Conservation (phyloP, 106 monocot species). For the Ottelia alismoides region DNA sequence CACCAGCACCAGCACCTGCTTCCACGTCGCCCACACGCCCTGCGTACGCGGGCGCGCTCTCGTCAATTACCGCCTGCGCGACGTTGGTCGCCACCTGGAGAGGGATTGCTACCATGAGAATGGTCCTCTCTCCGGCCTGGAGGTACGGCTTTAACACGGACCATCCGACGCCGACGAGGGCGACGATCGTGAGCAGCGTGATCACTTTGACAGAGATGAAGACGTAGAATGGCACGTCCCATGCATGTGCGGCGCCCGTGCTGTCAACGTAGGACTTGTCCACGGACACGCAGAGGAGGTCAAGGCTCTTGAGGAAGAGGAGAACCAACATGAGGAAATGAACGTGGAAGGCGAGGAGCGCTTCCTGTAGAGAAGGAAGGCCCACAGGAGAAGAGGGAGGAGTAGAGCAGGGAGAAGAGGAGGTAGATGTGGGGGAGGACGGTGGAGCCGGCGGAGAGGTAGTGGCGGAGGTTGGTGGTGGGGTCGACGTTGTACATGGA, state of each 20-base stretch:
- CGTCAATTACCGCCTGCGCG: too few relatives aligned
- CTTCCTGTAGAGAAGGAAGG: slow-evolving; percentile 5
- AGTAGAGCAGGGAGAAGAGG: too few relatives aligned
- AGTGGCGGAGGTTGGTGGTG: slow-evolving; percentile 3
- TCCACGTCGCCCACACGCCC: too few relatives aligned
- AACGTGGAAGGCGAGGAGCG: slow-evolving; percentile 6
- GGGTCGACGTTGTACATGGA: slow-evolving; percentile 13
- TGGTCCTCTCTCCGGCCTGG: slow-evolving; percentile 20
- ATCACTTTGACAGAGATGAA: slow-evolving; percentile 16
- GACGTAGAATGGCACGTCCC: slow-evolving; percentile 22
- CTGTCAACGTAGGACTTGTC: slow-evolving; percentile 16
- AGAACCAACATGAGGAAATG: slow-evolving; percentile 19
- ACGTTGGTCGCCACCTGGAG: too few relatives aligned
- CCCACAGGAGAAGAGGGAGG: too few relatives aligned
- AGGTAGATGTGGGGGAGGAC: slow-evolving; percentile 15
- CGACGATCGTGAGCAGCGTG: slow-evolving; percentile 11
- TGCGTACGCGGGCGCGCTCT: too few relatives aligned
- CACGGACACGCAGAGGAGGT: slow-evolving; percentile 15
- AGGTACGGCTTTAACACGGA: slow-evolving; percentile 19
- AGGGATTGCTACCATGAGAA: too few relatives aligned
- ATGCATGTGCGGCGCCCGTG: slow-evolving; percentile 15
- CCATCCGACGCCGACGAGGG: slow-evolving; percentile 19
- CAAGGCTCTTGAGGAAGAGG: slow-evolving; percentile 11
- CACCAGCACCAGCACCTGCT: too few relatives aligned
- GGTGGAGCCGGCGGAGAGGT: slow-evolving; percentile 21